Evolutionary conservation across 2,329 filamentous ascomycete species (phyloP), one percentile per base, ranked within the genome.

Genomic region (Aureobasidium namibiae): DNA sequence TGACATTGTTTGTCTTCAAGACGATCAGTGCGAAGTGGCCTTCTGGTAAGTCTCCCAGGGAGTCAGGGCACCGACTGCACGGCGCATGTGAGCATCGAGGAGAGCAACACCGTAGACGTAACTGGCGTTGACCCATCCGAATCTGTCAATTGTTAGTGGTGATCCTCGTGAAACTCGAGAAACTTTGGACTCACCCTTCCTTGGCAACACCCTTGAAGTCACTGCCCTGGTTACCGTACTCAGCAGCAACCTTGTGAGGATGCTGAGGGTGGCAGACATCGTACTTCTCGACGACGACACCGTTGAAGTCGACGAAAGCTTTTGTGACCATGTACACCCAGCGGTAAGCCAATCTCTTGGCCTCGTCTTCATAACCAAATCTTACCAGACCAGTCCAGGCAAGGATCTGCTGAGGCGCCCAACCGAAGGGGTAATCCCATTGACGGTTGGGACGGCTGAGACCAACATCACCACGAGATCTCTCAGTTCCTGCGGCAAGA

Each of bases 241-340:
- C 94, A 61, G 92, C 94, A 73, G 95, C 90, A 13, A 97, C 94
- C 63, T 89, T 87, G 75, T 97, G 94, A 38, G 94, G 92, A 68
- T 96, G 92, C 60, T 92, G 85, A 5, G 88, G 86, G 60, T 90
- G 80, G 21, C 92, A 97, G 61, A 99, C 94, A 74, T 99, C 90
- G 76, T 99, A 99, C 77, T 99, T 99, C 75, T 99, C 94, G 6
- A 97, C 94, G 1, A 99, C 92, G 9, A 96, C 91, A 39, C 94
- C 94, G 70, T 97, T 97, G 79, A 92, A 97, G 73, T 99, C 92
- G 62, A 96, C 92, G 76, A 97, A 97, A 0, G 94, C 92, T 75
- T 95, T 96, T 61, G 90, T 96, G 68, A 96, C 91, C 92, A 97
- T 97, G 72, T 92, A 95, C 56, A 96, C 77, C 94, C 94, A 99